These are phyloP conservation scores for Ananas comosus DNA, from an alignment of 176 grass and related monocot genomes.

Conservation along the genomic window DNA sequence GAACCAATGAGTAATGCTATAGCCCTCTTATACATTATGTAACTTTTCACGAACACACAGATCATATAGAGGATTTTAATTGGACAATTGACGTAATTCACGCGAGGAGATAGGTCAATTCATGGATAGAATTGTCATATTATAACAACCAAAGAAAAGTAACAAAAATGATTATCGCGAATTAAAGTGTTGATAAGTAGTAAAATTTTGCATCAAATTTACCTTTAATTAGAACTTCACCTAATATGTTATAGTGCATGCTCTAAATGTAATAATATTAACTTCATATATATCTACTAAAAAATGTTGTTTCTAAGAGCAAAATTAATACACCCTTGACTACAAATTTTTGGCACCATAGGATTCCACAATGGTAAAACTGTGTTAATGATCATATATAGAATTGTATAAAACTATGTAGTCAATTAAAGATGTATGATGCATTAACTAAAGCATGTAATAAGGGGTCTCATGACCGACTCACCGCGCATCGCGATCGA, in stretches of 20 bases:
- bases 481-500: not conserved
- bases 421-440: not conserved
- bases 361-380: not conserved
- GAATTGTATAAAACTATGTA: not conserved
- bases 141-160: too few species aligned
- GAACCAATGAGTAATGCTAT: not conserved
- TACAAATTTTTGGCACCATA: constrained; percentile 1
- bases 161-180: too few species aligned
- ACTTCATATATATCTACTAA: not conserved
- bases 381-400: not conserved
- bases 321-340: not conserved
- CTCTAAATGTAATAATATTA: not conserved
- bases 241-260: too few species aligned
- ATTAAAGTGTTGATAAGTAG: too few species aligned
- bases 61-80: too few species aligned
- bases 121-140: too few species aligned
- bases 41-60: too few species aligned
- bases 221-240: too few species aligned
- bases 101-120: too few species aligned
- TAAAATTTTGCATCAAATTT: too few species aligned
- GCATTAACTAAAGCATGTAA: not conserved
- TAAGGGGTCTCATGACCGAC: not conserved
- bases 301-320: not conserved
- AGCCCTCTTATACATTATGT: not conserved
- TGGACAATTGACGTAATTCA: too few species aligned